Percentiles rank a stretch among this genome's conserved stretches.
These are phyloP conservation scores for Chalara sp. DNA, from an alignment of 2,329 filamentous ascomycete genomes.

Conservation along the genomic window DNA sequence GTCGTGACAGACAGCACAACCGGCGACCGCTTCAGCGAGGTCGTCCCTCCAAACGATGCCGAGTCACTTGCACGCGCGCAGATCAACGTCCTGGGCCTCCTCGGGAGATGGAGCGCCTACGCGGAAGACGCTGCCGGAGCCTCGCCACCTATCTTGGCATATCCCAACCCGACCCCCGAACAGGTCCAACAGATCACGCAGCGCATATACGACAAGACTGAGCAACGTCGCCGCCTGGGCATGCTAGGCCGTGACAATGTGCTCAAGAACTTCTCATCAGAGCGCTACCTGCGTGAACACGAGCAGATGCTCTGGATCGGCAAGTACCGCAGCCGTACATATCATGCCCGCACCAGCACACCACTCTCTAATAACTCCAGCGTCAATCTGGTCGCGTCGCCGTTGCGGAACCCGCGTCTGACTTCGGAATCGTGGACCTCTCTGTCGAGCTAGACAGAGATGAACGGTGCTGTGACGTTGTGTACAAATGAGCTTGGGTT, in stretches of 20 bases:
- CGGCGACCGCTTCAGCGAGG: constrained; percentile 47
- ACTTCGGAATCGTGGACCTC: not conserved
- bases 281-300: constrained; percentile 54
- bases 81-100: constrained; percentile 53
- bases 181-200: constrained; percentile 45
- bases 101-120: constrained; percentile 54
- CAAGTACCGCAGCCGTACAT: constrained; percentile 8
- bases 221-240: constrained; percentile 47
- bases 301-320: constrained; percentile 52
- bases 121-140: constrained; percentile 30
- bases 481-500: no score
- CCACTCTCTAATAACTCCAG: not conserved
- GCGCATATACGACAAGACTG: constrained; percentile 51
- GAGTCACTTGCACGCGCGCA: constrained; percentile 53
- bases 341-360: not conserved
- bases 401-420: not conserved
- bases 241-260: constrained; percentile 53
- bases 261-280: constrained; percentile 51
- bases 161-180: constrained; percentile 34
- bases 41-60: constrained; percentile 59
- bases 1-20: constrained; percentile 47
- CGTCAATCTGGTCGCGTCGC: not conserved
- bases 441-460: not conserved
- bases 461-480: no score
- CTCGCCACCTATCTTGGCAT: constrained; percentile 2